phyloP scores from a whole-genome alignment of 1,284 basidiomycete species.

The Neotropicomus parvogracilis region DNA sequence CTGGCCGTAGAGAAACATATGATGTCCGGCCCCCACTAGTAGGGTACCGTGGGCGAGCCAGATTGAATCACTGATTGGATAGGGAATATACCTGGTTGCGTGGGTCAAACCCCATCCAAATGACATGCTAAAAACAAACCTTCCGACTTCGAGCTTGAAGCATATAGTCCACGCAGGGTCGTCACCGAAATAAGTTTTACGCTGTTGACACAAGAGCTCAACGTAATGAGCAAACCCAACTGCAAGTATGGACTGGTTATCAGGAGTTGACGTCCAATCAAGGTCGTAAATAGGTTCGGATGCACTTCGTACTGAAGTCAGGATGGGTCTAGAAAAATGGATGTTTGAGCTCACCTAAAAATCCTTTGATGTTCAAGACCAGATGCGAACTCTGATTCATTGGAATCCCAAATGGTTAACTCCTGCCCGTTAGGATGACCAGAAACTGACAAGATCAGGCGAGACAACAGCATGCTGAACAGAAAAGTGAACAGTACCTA shows the following conservation, averaged over 20 bases:
- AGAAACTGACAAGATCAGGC: constrained; percentile 44
- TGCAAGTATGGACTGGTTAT: constrained; percentile 84
- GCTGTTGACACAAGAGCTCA: constrained; percentile 82
- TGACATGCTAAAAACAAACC: constrained; percentile 40
- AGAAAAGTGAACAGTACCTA: constrained; percentile 45
- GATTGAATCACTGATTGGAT: constrained; percentile 79
- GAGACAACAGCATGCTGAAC: constrained; percentile 2
- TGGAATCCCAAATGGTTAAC: constrained; percentile 91
- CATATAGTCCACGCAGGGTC: constrained; percentile 78
- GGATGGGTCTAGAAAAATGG: background rate
- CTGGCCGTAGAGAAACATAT: constrained; percentile 71
- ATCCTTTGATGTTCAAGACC: constrained; percentile 73
- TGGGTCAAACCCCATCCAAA: constrained; percentile 1
- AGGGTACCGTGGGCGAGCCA: constrained; percentile 82
- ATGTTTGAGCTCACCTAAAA: constrained; percentile 49
- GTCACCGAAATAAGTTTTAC: constrained; percentile 85
- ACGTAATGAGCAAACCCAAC: constrained; percentile 78
- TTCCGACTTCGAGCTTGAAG: constrained; percentile 64
- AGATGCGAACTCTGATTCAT: constrained; percentile 88
- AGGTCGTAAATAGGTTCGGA: constrained; percentile 70
- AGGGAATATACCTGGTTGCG: constrained; percentile 60
- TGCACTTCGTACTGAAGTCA: constrained; percentile 14
- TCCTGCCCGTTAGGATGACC: constrained; percentile 59
- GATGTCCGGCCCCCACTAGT: constrained; percentile 71
- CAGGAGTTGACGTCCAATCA: constrained; percentile 89